Conservation (phyloP, 345 rosid genomes). For the Salix viminalis region DNA sequence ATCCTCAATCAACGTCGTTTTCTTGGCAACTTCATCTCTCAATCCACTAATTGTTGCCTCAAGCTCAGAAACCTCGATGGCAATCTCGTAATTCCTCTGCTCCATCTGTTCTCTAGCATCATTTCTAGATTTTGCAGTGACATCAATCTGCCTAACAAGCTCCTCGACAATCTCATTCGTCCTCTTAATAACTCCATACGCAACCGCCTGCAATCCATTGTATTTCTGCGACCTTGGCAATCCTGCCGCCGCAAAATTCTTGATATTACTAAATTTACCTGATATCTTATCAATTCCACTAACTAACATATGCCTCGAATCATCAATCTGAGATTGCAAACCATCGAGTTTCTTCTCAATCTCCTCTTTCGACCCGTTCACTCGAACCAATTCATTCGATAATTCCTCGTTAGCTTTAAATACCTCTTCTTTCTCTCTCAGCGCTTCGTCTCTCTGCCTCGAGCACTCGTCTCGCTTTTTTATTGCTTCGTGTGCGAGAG, state of each 20-base stretch:
- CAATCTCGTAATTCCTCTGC: slow-evolving; percentile 93
- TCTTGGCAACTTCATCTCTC: slow-evolving; percentile 63
- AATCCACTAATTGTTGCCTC: slow-evolving; percentile 77
- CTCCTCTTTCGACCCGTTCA: slow-evolving; percentile 49
- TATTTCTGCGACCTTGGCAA: slow-evolving; percentile 84
- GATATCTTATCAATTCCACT: slow-evolving; percentile 95
- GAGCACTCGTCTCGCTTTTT: slow-evolving; percentile 71
- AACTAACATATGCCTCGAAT: slow-evolving; percentile 76
- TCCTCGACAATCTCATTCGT: slow-evolving; percentile 95
- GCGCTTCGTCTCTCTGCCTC: slow-evolving; percentile 72
- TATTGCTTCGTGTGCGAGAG: slow-evolving; percentile 77
- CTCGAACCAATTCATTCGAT: slow-evolving; percentile 44
- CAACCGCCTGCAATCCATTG: slow-evolving; percentile 66
- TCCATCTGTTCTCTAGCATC: slow-evolving; percentile 92
- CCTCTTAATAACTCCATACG: slow-evolving; percentile 86
- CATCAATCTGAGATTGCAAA: slow-evolving; percentile 71
- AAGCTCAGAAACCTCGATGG: slow-evolving; percentile 95
- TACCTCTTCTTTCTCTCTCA: slow-evolving; percentile 64
- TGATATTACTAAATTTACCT: slow-evolving; percentile 68
- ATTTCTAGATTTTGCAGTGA: slow-evolving; percentile 57
- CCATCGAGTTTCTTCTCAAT: slow-evolving; percentile 51
- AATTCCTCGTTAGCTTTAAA: slow-evolving; percentile 41
- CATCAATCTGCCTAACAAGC: slow-evolving; percentile 69
- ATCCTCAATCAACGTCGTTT: slow-evolving; percentile 42
- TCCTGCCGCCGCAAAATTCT: slow-evolving; percentile 66